These are phyloP conservation scores for Oxytropis ochrocephala DNA, from an alignment of 306 rosid species.

Conservation along the genomic window DNA sequence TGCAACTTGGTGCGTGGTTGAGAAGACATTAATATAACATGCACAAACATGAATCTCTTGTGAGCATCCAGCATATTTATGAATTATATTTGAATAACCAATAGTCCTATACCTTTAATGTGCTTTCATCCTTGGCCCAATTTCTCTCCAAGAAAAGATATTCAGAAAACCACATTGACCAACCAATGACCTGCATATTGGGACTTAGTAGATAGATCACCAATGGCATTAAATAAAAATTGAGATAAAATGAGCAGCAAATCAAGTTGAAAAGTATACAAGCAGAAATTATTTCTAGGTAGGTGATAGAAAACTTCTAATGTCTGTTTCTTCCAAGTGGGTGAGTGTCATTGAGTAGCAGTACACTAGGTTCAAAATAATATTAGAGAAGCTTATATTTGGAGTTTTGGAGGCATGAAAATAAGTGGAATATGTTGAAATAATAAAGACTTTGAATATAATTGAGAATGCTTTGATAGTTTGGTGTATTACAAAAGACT, in stretches of 20 bases:
- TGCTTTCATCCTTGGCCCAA: slow-evolving; percentile 94
- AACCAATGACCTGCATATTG: slow-evolving; percentile 74
- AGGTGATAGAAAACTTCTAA: neutral
- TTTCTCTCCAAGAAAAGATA: slow-evolving; percentile 90
- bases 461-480: too few relatives aligned
- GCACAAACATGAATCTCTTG: slow-evolving; percentile 5
- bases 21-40: neutral
- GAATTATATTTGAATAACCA: neutral
- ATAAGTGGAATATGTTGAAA: neutral
- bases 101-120: slow-evolving; percentile 63
- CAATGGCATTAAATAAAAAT: neutral
- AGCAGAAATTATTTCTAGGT: neutral
- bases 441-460: too few relatives aligned
- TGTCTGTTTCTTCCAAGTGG: neutral
- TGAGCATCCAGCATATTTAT: neutral
- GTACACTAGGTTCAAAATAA: neutral
- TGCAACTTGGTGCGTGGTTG: neutral
- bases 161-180: slow-evolving; percentile 99
- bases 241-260: neutral
- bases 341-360: neutral
- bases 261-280: neutral
- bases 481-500: too few relatives aligned
- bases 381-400: neutral
- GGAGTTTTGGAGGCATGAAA: neutral
- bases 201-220: slow-evolving; percentile 1